phyloP scores from a whole-genome alignment of 1,284 basidiomycete genomes.

The Tremellales sp. region DNA sequence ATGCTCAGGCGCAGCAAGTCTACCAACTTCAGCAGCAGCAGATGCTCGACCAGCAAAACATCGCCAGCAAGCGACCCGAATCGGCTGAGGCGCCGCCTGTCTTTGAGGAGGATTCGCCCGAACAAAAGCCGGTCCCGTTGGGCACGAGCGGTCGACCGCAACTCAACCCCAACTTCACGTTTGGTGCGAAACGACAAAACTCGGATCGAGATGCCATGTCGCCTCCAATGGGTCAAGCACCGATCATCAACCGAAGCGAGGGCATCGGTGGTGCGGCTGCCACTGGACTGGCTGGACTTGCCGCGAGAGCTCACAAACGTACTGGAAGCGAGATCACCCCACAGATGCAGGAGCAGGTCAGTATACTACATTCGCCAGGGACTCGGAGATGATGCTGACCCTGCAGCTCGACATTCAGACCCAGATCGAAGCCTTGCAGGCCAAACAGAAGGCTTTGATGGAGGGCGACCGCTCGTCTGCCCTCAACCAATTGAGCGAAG shows the following conservation, averaged over 20 bases:
- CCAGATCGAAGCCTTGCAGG: slow-evolving; percentile 85
- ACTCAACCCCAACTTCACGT: slow-evolving; percentile 81
- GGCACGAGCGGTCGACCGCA: slow-evolving; percentile 82
- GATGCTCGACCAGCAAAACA: slow-evolving; percentile 21
- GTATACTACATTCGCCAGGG: slow-evolving; percentile 8
- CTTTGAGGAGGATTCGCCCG: slow-evolving; percentile 44
- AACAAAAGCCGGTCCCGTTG: slow-evolving; percentile 37
- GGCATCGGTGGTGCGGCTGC: slow-evolving; percentile 40
- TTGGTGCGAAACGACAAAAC: slow-evolving; percentile 60
- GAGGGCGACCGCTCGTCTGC: slow-evolving; percentile 74
- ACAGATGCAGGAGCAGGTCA: slow-evolving; percentile 79
- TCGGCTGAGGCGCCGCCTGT: slow-evolving; percentile 29
- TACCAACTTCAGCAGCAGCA: slow-evolving; percentile 39
- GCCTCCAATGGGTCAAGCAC: slow-evolving; percentile 11
- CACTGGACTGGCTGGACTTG: slow-evolving; percentile 43
- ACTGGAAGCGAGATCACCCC: slow-evolving; percentile 63
- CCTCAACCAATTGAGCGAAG: slow-evolving; percentile 45
- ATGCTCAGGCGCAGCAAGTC: slow-evolving; percentile 38
- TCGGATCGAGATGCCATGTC: slow-evolving; percentile 12
- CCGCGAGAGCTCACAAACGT: slow-evolving; percentile 49
- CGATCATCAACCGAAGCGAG: slow-evolving; percentile 34
- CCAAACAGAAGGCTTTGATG: slow-evolving; percentile 80
- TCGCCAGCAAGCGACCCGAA: slow-evolving; percentile 13
- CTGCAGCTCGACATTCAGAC: slow-evolving; percentile 84
- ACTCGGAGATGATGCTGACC: slow-evolving; percentile 7